Evolutionary conservation across 306 rosid genomes (phyloP), one percentile per base, ranked within the genome.

Genomic region (Dalbergia oliveri): DNA sequence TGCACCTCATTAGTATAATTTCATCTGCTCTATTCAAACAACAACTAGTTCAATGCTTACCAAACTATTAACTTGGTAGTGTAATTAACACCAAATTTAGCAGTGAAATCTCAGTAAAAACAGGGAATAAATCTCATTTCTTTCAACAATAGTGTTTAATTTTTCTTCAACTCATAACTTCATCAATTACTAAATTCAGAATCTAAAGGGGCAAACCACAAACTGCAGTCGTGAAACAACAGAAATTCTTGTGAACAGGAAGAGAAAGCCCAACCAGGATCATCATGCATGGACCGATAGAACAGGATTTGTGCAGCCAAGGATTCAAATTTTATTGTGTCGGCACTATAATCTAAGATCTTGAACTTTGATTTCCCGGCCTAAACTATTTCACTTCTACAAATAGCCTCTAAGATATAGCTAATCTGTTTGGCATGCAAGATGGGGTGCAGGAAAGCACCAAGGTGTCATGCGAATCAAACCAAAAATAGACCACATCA

Each of bases 251-350:
- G 12, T 8, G 78, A 50, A 23, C 10, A 63, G 41, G 15, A 66
- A 41, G 45, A 39, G 41, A 53, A 72, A 72, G 41, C 60, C 58
- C 5, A 53, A 63, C 6, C 19, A 11, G 3, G 34, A 21, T 18
- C 78, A 62, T 62, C 43, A 37, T 11, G 35, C 73, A 80, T n/a
- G 10, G 51, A 41, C 50, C 66, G 61, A 69, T 64, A n/a, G 49
- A 53, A 79, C 43, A 10, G 18, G 16, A 26, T 26, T 69, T 14
- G 19, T 18, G 49, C 50, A 61, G 39, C 33, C 51, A 47, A 15
- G 5, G 5, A 63, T 10, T 75, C 10, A n/a, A 45, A 1, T 21
- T 21, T 21, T 21, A 21, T 21, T 21, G 23, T 21, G 23, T 21
- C 23, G 23, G 1, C 23, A 21, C 0, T 21, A 21, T 21, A 21